Percentiles rank a stretch among this genome's conserved stretches.
These are phyloP conservation scores for Ophiosphaerella narmari DNA, from an alignment of 2,329 filamentous ascomycete species.

Conservation along the genomic window DNA sequence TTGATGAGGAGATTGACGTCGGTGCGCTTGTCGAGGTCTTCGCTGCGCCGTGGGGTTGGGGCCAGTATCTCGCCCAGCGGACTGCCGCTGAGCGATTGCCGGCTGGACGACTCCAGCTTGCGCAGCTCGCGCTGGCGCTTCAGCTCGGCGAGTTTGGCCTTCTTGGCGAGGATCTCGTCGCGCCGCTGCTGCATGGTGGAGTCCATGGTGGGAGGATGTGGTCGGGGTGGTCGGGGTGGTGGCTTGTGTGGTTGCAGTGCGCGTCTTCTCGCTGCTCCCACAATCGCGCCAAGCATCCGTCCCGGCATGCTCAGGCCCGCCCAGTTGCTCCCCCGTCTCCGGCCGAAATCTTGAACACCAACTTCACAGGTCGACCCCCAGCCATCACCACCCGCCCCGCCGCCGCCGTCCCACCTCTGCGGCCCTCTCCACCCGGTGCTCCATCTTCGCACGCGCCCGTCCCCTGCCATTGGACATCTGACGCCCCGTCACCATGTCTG, in stretches of 20 bases:
- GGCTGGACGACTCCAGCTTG: slow-evolving; percentile 71
- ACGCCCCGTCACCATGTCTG: slow-evolving; percentile 43
- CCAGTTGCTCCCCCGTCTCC: background rate
- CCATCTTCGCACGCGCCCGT: slow-evolving; percentile 21
- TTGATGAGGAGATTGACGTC: slow-evolving; percentile 85
- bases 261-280: background rate
- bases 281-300: slow-evolving; percentile 32
- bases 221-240: slow-evolving; percentile 5
- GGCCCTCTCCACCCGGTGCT: slow-evolving; percentile 17
- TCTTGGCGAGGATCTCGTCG: slow-evolving; percentile 96
- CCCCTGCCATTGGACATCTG: slow-evolving; percentile 39
- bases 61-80: slow-evolving; percentile 72
- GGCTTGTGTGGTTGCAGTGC: background rate
- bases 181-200: slow-evolving; percentile 76
- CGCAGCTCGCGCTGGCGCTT: slow-evolving; percentile 88
- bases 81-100: slow-evolving; percentile 66
- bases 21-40: slow-evolving; percentile 65
- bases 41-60: slow-evolving; percentile 68
- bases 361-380: slow-evolving; percentile 30
- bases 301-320: slow-evolving; percentile 18
- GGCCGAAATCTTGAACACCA: slow-evolving; percentile 37
- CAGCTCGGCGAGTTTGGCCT: slow-evolving; percentile 93
- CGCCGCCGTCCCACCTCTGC: slow-evolving; percentile 21
- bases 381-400: slow-evolving; percentile 27
- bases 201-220: slow-evolving; percentile 23